Evolutionary conservation across 352 stramenopile species (phyloP).

Genomic region (Globisporangium lucens): DNA sequence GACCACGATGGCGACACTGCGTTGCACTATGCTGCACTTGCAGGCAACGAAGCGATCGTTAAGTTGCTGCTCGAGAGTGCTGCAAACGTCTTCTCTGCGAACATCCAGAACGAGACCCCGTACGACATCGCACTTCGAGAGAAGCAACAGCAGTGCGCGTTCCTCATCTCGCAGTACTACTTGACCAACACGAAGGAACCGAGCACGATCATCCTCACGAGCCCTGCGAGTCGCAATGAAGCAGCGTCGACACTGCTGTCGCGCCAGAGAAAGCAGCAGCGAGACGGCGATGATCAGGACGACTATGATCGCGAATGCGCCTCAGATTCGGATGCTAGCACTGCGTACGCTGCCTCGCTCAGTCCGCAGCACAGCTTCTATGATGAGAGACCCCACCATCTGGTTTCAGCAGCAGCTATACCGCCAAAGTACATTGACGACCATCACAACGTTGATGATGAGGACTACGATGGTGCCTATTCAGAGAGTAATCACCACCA

Average conservation of each 20-base stretch:
- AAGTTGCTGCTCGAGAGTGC: slow-evolving; percentile 76
- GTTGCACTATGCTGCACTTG: slow-evolving; percentile 68
- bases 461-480: not conserved
- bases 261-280: slow-evolving; percentile 18
- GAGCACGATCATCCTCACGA: not conserved
- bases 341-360: slow-evolving; percentile 1
- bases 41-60: slow-evolving; percentile 59
- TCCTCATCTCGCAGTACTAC: slow-evolving; percentile 60
- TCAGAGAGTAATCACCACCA: not conserved
- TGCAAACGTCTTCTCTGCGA: slow-evolving; percentile 59
- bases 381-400: not conserved
- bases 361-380: slow-evolving; percentile 5
- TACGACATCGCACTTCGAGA: slow-evolving; percentile 60
- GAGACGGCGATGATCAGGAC: slow-evolving; percentile 19
- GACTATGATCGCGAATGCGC: slow-evolving; percentile 15
- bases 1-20: slow-evolving; percentile 76
- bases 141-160: slow-evolving; percentile 41
- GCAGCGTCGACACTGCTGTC: slow-evolving; percentile 41
- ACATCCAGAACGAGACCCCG: slow-evolving; percentile 58
- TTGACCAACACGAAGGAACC: slow-evolving; percentile 33
- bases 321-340: slow-evolving; percentile 16
- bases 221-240: slow-evolving; percentile 39
- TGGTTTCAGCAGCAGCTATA: not conserved
- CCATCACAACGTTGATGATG: not conserved
- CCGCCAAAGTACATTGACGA: slow-evolving; percentile 1